Evolutionary conservation across 108 stramenopile genomes (phyloP).

Genomic region (Schizochytrium sp.): DNA sequence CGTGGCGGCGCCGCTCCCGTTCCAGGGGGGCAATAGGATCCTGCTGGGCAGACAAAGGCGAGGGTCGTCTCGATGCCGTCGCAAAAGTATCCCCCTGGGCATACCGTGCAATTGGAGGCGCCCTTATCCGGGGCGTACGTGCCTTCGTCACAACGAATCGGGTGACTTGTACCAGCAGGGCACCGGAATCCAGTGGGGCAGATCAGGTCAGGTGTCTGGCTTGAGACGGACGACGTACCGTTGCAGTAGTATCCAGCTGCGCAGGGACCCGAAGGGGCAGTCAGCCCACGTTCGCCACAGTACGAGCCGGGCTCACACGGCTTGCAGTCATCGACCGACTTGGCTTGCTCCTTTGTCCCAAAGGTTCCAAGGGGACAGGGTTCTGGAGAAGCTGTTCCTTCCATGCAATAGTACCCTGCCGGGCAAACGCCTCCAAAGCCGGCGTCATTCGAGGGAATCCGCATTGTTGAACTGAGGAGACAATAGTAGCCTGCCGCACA

Average conservation of each 20-base stretch:
- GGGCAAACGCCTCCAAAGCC: slow-evolving; percentile 35
- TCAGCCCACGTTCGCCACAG: slow-evolving; percentile 36
- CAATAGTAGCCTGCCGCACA: slow-evolving; percentile 45
- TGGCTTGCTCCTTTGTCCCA: background rate
- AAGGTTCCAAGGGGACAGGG: slow-evolving; percentile 39
- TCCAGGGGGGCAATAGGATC: slow-evolving; percentile 44
- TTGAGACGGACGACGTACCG: slow-evolving; percentile 10
- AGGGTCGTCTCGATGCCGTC: background rate
- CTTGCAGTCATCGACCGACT: slow-evolving; percentile 22
- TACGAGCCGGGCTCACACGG: slow-evolving; percentile 36
- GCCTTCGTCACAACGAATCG: slow-evolving; percentile 24
- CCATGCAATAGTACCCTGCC: slow-evolving; percentile 40
- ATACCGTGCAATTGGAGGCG: background rate
- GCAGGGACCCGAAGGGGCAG: slow-evolving; percentile 28
- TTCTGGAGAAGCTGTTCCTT: slow-evolving; percentile 23
- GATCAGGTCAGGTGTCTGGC: slow-evolving; percentile 6
- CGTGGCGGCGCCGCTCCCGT: background rate
- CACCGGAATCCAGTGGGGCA: slow-evolving; percentile 24
- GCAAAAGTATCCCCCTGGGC: slow-evolving; percentile 27
- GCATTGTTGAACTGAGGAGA: slow-evolving; percentile 26
- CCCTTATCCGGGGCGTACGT: slow-evolving; percentile 21
- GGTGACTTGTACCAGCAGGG: background rate
- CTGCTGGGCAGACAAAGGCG: slow-evolving; percentile 25
- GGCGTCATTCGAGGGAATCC: slow-evolving; percentile 15
- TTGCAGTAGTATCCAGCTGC: slow-evolving; percentile 36